phyloP scores from a whole-genome alignment of 805 yeast species.

The Debaryomyces tyrocola region DNA sequence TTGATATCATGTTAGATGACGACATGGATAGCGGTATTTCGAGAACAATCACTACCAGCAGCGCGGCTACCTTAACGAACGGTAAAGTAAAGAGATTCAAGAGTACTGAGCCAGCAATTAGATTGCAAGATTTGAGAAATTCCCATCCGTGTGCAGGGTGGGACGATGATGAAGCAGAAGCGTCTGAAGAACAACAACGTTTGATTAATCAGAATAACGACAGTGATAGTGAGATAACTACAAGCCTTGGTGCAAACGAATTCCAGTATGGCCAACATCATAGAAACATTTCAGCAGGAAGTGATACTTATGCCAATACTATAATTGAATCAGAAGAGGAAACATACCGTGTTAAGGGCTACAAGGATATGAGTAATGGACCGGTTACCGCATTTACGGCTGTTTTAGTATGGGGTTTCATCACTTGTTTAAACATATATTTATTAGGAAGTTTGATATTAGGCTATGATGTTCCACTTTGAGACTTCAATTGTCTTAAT shows the following conservation, averaged over 20 bases:
- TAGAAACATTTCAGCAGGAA: not conserved
- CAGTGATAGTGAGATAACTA: not conserved
- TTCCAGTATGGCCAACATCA: not conserved
- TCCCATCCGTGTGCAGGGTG: conserved; percentile 44
- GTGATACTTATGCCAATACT: not conserved
- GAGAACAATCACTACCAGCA: conserved; percentile 1
- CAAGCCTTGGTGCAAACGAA: not conserved
- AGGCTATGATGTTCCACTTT: conserved; percentile 29
- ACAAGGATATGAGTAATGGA: conserved; percentile 72
- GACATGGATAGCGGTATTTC: not conserved
- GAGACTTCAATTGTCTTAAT: not conserved
- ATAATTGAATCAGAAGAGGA: conserved; percentile 7
- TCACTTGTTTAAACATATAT: conserved; percentile 70
- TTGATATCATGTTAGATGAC: conserved; percentile 17
- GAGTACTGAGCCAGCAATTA: conserved; percentile 40
- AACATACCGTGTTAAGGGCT: conserved; percentile 29
- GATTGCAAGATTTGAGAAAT: conserved; percentile 38
- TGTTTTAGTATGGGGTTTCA: conserved; percentile 64
- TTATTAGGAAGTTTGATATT: conserved; percentile 45
- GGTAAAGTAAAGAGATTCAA: conserved; percentile 20
- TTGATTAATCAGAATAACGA: conserved; percentile 7
- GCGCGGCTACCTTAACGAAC: not conserved
- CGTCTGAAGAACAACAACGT: conserved; percentile 16
- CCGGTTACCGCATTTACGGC: conserved; percentile 53
- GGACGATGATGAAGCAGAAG: conserved; percentile 34